phyloP scores from a whole-genome alignment of 495 filamentous ascomycete genomes.

The Penicillium tannophilum region DNA sequence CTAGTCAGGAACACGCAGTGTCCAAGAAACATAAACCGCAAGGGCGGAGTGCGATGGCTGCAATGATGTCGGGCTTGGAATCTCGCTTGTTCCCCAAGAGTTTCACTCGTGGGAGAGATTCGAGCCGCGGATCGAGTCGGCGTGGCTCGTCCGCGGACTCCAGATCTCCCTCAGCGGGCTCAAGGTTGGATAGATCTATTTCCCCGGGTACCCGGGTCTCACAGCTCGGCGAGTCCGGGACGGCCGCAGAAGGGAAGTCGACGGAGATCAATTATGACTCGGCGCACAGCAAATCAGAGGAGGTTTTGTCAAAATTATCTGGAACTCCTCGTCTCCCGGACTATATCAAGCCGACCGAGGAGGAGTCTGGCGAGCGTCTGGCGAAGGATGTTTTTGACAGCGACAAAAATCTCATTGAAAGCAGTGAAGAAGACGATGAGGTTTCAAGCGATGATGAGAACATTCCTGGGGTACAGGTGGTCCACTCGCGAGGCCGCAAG shows the following conservation, averaged over 20 bases:
- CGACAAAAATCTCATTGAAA: slow-evolving; percentile 51
- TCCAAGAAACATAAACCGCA: slow-evolving; percentile 28
- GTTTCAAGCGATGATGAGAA: slow-evolving; percentile 50
- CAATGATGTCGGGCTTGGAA: slow-evolving; percentile 45
- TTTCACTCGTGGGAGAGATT: slow-evolving; percentile 43
- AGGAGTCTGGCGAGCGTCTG: slow-evolving; percentile 57
- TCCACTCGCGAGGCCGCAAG: slow-evolving; percentile 33
- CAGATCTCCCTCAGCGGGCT: slow-evolving; percentile 56
- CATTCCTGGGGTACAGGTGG: slow-evolving; percentile 25
- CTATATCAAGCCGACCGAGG: slow-evolving; percentile 40
- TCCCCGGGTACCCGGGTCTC: slow-evolving; percentile 52
- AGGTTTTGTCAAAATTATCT: slow-evolving; percentile 55
- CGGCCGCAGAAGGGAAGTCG: background rate
- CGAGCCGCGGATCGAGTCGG: slow-evolving; percentile 49
- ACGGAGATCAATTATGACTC: background rate
- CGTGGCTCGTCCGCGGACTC: slow-evolving; percentile 57
- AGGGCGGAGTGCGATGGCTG: slow-evolving; percentile 36
- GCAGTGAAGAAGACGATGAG: slow-evolving; percentile 53
- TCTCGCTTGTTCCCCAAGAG: slow-evolving; percentile 37
- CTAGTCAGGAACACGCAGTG: slow-evolving; percentile 12
- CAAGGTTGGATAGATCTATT: slow-evolving; percentile 49
- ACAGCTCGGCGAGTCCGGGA: background rate
- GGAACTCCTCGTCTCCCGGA: slow-evolving; percentile 49
- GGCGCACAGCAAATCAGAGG: slow-evolving; percentile 67
- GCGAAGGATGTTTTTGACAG: slow-evolving; percentile 75